Conservation (phyloP, 2,329 filamentous ascomycete species). For the Amauroascus verrucosus region DNA sequence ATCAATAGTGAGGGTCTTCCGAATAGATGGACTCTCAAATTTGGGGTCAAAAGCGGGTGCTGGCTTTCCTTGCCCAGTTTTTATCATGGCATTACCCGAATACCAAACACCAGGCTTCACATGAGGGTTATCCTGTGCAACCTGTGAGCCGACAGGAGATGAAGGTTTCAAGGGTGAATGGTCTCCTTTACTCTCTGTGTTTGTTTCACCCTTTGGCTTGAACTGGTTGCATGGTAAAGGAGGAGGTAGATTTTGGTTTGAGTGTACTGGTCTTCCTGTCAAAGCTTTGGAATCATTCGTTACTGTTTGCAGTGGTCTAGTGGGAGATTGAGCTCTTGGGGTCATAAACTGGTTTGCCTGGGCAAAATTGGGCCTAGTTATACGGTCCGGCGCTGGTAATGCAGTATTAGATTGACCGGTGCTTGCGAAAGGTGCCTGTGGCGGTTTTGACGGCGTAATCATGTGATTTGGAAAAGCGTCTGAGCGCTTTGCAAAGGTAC, state of each 20-base stretch:
- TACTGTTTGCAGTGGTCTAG: constrained; percentile 17
- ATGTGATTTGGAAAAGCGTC: constrained; percentile 15
- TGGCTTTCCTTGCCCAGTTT: constrained; percentile 40
- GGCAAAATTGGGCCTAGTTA: constrained; percentile 8
- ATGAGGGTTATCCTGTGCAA: constrained; percentile 16
- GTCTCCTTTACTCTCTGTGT: constrained; percentile 10
- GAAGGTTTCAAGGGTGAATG: constrained; percentile 15
- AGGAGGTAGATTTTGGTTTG: constrained; percentile 14
- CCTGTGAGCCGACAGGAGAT: constrained; percentile 24
- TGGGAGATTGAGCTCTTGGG: constrained; percentile 7
- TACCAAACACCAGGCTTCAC: constrained; percentile 53
- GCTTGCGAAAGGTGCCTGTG: constrained; percentile 22
- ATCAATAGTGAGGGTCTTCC: constrained; percentile 79
- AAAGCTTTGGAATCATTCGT: constrained; percentile 15
- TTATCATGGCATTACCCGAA: constrained; percentile 56
- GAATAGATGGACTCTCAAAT: constrained; percentile 71
- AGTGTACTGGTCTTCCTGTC: constrained; percentile 19
- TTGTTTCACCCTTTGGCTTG: constrained; percentile 14
- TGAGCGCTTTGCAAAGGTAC: constrained; percentile 6
- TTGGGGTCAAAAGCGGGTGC: constrained; percentile 59
- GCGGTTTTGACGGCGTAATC: constrained; percentile 33
- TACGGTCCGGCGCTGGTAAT: constrained; percentile 9
- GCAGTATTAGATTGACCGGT: constrained; percentile 8
- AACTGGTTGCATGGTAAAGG: constrained; percentile 19
- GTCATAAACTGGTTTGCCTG: constrained; percentile 11